These are phyloP conservation scores for Cryphonectria carpinicola DNA, from an alignment of 2,329 filamentous ascomycete genomes.

Conservation along the genomic window DNA sequence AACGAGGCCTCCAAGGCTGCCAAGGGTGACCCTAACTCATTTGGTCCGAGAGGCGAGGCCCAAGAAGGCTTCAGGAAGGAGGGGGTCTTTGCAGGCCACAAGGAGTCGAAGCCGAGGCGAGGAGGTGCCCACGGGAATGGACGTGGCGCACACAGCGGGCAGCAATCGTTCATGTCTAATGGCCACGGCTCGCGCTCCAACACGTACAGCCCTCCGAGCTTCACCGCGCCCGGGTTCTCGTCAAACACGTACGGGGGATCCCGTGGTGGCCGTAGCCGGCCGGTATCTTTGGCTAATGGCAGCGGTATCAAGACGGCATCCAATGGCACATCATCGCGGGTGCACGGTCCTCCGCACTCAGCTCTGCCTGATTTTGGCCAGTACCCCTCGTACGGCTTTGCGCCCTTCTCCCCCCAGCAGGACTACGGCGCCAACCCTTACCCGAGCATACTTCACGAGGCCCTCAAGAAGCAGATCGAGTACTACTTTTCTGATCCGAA, in stretches of 20 bases:
- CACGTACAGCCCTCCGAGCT: constrained; percentile 18
- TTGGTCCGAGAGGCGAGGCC: constrained; percentile 17
- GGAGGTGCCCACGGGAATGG: constrained; percentile 25
- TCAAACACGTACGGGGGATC: constrained; percentile 19
- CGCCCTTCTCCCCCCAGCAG: constrained; percentile 60
- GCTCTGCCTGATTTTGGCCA: constrained; percentile 43
- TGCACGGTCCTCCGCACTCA: constrained; percentile 33
- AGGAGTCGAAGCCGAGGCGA: constrained; percentile 23
- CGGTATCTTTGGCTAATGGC: constrained; percentile 22
- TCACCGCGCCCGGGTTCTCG: constrained; percentile 11
- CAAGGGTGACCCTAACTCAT: constrained; percentile 17
- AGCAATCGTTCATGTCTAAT: constrained; percentile 24
- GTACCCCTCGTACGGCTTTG: constrained; percentile 45
- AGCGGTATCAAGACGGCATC: constrained; percentile 19
- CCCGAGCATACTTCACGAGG: constrained; percentile 37
- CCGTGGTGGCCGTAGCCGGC: constrained; percentile 46
- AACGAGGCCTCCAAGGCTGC: constrained; percentile 23
- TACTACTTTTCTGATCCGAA: constrained; percentile 99
- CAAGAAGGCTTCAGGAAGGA: constrained; percentile 25
- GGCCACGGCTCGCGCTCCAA: constrained; percentile 25
- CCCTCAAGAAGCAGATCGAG: constrained; percentile 64
- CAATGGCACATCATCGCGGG: constrained; percentile 31
- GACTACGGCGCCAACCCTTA: constrained; percentile 30
- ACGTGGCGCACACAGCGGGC: constrained; percentile 27
- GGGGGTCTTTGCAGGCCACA: constrained; percentile 23